Evolutionary conservation across 192 early-diverging fungal genomes (phyloP).

Genomic region (Borealophlyctis nickersoniae): DNA sequence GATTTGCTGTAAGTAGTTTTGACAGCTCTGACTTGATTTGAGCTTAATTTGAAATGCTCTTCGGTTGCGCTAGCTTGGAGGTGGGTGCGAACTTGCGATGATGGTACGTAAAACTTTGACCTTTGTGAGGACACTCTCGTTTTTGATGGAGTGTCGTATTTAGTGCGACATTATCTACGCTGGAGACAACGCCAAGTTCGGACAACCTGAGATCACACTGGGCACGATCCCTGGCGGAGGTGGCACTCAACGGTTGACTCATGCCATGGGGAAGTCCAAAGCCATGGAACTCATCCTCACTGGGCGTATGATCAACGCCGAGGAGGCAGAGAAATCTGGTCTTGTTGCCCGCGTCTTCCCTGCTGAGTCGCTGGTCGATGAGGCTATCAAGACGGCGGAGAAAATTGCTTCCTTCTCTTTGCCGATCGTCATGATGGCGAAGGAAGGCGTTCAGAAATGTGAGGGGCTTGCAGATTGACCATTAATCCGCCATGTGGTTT

Average conservation of each 20-base stretch:
- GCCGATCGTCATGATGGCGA: slow-evolving; percentile 87
- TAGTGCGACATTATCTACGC: slow-evolving; percentile 92
- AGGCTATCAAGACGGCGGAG: slow-evolving; percentile 84
- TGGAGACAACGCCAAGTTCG: slow-evolving; percentile 93
- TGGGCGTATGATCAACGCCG: slow-evolving; percentile 77
- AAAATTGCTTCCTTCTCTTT: slow-evolving; percentile 83
- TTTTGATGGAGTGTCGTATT: no score
- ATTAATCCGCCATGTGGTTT: slow-evolving; percentile 1
- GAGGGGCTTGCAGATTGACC: slow-evolving; percentile 2
- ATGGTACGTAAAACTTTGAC: slow-evolving; percentile 71
- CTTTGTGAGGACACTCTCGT: no score
- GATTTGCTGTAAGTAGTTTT: slow-evolving; percentile 73
- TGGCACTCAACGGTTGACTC: slow-evolving; percentile 70
- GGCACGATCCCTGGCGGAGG: slow-evolving; percentile 89
- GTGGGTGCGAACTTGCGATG: slow-evolving; percentile 99
- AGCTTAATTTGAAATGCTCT: neutral
- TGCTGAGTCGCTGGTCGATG: slow-evolving; percentile 78
- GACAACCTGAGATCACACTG: slow-evolving; percentile 98
- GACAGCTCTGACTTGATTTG: neutral
- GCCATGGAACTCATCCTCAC: slow-evolving; percentile 96
- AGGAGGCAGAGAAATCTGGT: slow-evolving; percentile 78
- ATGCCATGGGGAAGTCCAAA: slow-evolving; percentile 95
- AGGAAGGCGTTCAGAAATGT: slow-evolving; percentile 93
- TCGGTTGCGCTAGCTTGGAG: slow-evolving; percentile 66
- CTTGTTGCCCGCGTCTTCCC: slow-evolving; percentile 91